phyloP scores from a whole-genome alignment of 192 early-diverging fungal species.

The Allomyces macrogynus region DNA sequence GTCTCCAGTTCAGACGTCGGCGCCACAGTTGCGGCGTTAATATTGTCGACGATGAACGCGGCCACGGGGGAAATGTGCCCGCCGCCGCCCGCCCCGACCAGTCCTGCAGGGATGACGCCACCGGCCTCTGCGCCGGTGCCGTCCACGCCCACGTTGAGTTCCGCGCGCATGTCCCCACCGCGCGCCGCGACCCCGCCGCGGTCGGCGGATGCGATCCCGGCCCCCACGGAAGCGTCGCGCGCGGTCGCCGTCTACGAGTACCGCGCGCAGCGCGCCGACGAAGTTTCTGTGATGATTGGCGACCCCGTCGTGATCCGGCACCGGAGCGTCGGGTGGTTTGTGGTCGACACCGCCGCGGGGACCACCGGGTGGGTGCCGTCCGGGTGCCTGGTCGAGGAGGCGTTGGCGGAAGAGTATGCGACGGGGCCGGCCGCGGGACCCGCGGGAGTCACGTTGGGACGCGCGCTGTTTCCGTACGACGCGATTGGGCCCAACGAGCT shows the following conservation, averaged over 20 bases:
- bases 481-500: neutral
- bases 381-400: neutral
- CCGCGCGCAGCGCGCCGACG: neutral
- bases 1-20: no score
- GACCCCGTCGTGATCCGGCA: neutral
- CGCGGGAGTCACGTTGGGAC: neutral
- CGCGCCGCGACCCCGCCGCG: no score
- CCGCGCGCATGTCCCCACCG: no score
- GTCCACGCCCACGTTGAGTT: no score
- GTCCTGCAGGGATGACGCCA: no score
- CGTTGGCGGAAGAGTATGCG: neutral
- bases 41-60: no score
- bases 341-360: neutral
- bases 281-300: neutral
- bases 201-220: neutral
- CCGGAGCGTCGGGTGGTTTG: neutral
- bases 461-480: neutral
- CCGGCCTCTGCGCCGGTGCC: no score
- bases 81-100: no score
- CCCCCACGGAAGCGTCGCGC: neutral
- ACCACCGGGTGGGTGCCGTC: neutral
- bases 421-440: no score
- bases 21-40: no score
- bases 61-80: no score
- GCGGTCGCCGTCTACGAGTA: constrained; percentile 1